Evolutionary conservation across 2,329 filamentous ascomycete genomes (phyloP).

Genomic region (Phaeoacremonium minimum): DNA sequence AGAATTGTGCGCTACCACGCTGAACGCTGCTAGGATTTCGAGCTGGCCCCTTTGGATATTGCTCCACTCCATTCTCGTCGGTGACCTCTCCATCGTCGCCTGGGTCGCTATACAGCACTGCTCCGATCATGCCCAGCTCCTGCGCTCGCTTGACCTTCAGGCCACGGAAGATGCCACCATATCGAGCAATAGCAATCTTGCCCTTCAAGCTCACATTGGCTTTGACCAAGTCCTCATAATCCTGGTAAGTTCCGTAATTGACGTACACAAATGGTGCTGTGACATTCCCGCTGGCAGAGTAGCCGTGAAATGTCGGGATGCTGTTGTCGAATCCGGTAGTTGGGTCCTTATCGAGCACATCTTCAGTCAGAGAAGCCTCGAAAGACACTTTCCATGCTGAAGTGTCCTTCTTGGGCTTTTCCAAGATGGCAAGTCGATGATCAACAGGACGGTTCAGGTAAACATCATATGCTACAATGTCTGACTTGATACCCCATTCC

Average conservation of each 20-base stretch:
- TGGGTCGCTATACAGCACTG: slow-evolving; percentile 70
- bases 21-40: slow-evolving; percentile 75
- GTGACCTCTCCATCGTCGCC: slow-evolving; percentile 73
- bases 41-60: slow-evolving; percentile 72
- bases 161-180: slow-evolving; percentile 73
- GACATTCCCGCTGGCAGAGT: slow-evolving; percentile 74
- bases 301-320: slow-evolving; percentile 80
- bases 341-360: slow-evolving; percentile 76
- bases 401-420: slow-evolving; percentile 34
- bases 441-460: slow-evolving; percentile 75
- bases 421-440: slow-evolving; percentile 64
- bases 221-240: slow-evolving; percentile 67
- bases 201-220: slow-evolving; percentile 67
- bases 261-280: slow-evolving; percentile 72
- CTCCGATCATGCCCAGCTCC: slow-evolving; percentile 70
- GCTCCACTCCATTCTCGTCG: slow-evolving; percentile 65
- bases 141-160: slow-evolving; percentile 81
- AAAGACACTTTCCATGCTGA: slow-evolving; percentile 61
- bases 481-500: slow-evolving; percentile 62
- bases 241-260: slow-evolving; percentile 70
- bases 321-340: slow-evolving; percentile 69
- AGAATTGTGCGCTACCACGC: slow-evolving; percentile 69
- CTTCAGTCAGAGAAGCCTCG: slow-evolving; percentile 78
- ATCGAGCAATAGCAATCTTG: slow-evolving; percentile 75
- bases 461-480: slow-evolving; percentile 67